Conservation (phyloP, 2,329 filamentous ascomycete genomes). For the Erysiphe neolycopersici region DNA sequence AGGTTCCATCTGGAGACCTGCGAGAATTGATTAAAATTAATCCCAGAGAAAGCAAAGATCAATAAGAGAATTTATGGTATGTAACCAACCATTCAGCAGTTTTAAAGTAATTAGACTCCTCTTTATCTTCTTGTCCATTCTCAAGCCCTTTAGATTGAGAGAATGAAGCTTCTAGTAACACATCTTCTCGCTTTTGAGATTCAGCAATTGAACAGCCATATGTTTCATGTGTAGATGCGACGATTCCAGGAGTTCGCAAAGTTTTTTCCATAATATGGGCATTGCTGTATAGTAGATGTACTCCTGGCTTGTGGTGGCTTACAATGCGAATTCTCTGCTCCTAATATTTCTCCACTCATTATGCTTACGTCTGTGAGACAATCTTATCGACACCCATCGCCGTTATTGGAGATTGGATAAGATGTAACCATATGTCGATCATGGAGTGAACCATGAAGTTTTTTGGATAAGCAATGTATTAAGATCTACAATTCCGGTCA, state of each 20-base stretch:
- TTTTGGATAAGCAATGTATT: too few relatives aligned
- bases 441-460: too few relatives aligned
- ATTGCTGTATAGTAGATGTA: too few relatives aligned
- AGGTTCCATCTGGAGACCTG: conserved; percentile 17
- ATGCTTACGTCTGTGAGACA: too few relatives aligned
- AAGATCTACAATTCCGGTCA: too few relatives aligned
- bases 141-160: neutral
- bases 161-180: conserved; percentile 1
- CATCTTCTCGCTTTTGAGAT: conserved; percentile 8
- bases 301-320: too few relatives aligned
- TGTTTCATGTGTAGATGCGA: conserved; percentile 9
- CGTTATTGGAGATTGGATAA: too few relatives aligned
- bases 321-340: too few relatives aligned
- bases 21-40: conserved; percentile 1
- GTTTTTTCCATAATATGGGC: neutral
- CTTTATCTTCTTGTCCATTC: conserved; percentile 1
- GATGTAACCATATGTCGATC: too few relatives aligned
- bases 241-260: conserved; percentile 4
- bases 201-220: conserved; percentile 12
- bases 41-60: neutral
- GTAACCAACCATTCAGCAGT: conserved; percentile 12
- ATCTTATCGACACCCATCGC: too few relatives aligned
- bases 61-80: neutral
- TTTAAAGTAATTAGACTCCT: conserved; percentile 14
- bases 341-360: too few relatives aligned